These are phyloP conservation scores for Stephania yunnanensis DNA, from an alignment of 164 flowering plant genomes.

Conservation along the genomic window DNA sequence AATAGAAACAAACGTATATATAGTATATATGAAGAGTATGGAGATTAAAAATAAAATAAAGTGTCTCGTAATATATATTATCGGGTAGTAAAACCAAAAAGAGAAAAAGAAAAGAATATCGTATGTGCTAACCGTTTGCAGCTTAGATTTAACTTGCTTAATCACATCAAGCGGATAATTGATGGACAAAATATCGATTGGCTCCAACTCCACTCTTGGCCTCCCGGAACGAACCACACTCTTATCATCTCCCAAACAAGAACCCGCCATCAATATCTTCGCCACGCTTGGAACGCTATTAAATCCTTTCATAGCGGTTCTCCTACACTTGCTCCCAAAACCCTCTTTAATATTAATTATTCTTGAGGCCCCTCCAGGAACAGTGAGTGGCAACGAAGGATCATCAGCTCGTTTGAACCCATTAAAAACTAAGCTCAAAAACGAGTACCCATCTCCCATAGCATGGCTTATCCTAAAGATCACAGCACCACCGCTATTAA, in stretches of 20 bases:
- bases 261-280: background rate
- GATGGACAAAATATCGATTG: constrained; percentile 2
- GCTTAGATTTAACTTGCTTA: constrained; percentile 9
- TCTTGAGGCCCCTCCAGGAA: constrained; percentile 4
- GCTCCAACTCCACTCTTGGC: constrained; percentile 5
- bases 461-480: constrained; percentile 16
- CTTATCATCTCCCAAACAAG: constrained; percentile 1
- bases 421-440: background rate
- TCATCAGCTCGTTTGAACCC: constrained; percentile 5
- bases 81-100: no score
- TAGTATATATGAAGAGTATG: no score
- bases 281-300: background rate
- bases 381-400: constrained; percentile 18
- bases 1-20: no score
- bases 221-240: constrained; percentile 7
- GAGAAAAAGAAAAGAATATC: no score
- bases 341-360: background rate
- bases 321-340: background rate
- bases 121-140: constrained; percentile 7
- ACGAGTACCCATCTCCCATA: constrained; percentile 21
- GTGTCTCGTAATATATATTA: no score
- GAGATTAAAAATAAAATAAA: no score
- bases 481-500: constrained; percentile 7
- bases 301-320: background rate
- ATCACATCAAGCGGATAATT: constrained; percentile 8